Base-by-base conservation (phyloP, 2,329 filamentous ascomycete genomes). In the Fusarium protoensiforme region DNA sequence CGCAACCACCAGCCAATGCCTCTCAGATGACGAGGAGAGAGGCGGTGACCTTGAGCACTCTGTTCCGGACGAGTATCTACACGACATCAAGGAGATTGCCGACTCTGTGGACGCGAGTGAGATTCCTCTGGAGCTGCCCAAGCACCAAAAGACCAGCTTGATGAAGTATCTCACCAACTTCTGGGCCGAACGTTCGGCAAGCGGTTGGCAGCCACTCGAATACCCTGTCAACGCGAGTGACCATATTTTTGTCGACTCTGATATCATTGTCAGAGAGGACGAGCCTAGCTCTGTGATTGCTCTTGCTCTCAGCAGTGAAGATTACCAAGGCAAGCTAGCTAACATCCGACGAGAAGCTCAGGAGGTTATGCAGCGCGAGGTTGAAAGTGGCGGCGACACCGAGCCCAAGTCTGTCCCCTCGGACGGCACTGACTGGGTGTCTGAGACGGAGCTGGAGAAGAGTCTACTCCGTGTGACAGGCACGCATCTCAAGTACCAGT, bases 91-190 rank as follows among this genome's bases (percentile, higher is more conserved):
- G 74, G 90, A 91, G 64, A 86, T 92, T 61, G 89, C 89, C 2
- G 89, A 90, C 56, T 88, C 89, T 68, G 86, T 91, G 70, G 92
- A 91, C 74, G 87, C 87, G 5, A 89, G 85, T 75, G 90, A 91
- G 61, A 87, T 91, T 27, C 87, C 89, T 0, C 83, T 93, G 11
- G 94, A 97, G 75, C 87, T 99, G 14, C 94, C 95, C 1, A 98
- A 94, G 78, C 94, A 98, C 79, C 94, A 98, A 79, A 96, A 96
- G 81, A 95, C 92, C 65, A 98, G 95, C 53, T 86, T 98, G 73
- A 93, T 99, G 90, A 98, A 97, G 80, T 95, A 98, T 85, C 87
- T 99, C 53, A 96, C 95, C 18, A 98, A 96, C 78, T 99, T 99
- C 82, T 99, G 96, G 96, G 97, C 96, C 3, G 97, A 99, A 83